Percentiles rank a stretch among this genome's conserved stretches.
phyloP scores from a whole-genome alignment of 768 basidiomycete species.

The Hirschioporus abietinus region DNA sequence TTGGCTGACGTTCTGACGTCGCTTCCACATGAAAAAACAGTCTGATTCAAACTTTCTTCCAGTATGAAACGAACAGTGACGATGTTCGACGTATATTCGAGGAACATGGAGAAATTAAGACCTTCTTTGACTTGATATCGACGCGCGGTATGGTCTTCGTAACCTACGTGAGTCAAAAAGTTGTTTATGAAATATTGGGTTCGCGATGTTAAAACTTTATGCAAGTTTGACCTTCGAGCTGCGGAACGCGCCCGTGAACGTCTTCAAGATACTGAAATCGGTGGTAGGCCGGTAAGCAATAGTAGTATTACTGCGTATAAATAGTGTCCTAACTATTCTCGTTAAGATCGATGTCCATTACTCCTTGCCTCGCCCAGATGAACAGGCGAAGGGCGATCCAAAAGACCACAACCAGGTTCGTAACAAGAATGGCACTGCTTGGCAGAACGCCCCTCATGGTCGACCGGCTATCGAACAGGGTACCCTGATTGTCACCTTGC shows the following conservation, averaged over 20 bases:
- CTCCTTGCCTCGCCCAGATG: slow-evolving; percentile 87
- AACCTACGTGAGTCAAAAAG: slow-evolving; percentile 75
- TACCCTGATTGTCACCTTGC: slow-evolving; percentile 71
- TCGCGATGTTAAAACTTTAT: slow-evolving; percentile 3
- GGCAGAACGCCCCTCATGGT: background rate
- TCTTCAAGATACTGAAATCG: slow-evolving; percentile 84
- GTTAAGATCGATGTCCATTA: slow-evolving; percentile 96
- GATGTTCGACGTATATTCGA: slow-evolving; percentile 84
- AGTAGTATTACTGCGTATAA: background rate
- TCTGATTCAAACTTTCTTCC: slow-evolving; percentile 12
- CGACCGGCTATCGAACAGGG: slow-evolving; percentile 47
- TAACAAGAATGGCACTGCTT: background rate
- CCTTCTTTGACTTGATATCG: slow-evolving; percentile 91
- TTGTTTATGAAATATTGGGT: background rate
- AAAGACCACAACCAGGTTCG: slow-evolving; percentile 54
- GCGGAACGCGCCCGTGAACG: slow-evolving; percentile 90
- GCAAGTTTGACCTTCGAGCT: slow-evolving; percentile 84
- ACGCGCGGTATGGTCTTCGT: slow-evolving; percentile 99
- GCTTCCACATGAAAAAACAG: background rate
- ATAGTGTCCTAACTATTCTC: slow-evolving; percentile 9
- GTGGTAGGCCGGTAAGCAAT: slow-evolving; percentile 76
- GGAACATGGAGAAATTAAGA: slow-evolving; percentile 93
- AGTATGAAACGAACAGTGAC: slow-evolving; percentile 89
- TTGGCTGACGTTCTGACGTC: background rate
- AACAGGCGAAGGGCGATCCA: slow-evolving; percentile 62